Percentiles rank a stretch among this genome's conserved stretches.
These are phyloP conservation scores for Picochlorum sp. DNA, from an alignment of 139 green algal genomes.

Conservation along the genomic window DNA sequence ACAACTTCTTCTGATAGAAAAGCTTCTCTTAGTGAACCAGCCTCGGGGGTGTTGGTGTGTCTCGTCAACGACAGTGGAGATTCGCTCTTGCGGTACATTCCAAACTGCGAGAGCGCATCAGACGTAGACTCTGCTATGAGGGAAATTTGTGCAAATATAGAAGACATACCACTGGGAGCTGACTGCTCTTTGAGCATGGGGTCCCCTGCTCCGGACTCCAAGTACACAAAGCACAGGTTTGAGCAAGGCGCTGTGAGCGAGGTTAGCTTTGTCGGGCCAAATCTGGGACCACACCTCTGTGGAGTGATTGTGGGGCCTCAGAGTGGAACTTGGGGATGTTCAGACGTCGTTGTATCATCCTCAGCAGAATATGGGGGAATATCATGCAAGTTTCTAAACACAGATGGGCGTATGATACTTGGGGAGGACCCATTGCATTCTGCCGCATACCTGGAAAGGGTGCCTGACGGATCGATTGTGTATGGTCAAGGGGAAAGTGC, in stretches of 20 bases:
- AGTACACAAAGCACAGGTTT: conserved; percentile 41
- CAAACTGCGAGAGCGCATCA: conserved; percentile 36
- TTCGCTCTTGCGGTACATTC: conserved; percentile 41
- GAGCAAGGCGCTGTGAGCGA: conserved; percentile 64
- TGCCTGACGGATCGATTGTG: conserved; percentile 52
- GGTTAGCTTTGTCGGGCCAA: conserved; percentile 44
- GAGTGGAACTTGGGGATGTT: conserved; percentile 51
- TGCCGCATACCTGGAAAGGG: conserved; percentile 49
- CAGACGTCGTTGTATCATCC: conserved; percentile 58
- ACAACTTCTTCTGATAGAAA: conserved; percentile 37
- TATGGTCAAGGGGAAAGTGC: conserved; percentile 57
- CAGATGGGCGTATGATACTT: conserved; percentile 26
- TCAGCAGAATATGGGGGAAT: conserved; percentile 36
- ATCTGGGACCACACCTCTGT: conserved; percentile 55
- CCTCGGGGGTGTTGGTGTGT: conserved; percentile 46
- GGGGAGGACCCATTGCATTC: conserved; percentile 31
- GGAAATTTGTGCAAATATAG: conserved; percentile 38
- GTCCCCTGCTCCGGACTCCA: neutral
- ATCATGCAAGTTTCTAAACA: conserved; percentile 66
- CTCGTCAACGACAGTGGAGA: conserved; percentile 41
- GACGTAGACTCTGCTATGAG: conserved; percentile 19
- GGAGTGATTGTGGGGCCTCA: conserved; percentile 62
- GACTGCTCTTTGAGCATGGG: conserved; percentile 26
- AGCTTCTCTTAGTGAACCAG: conserved; percentile 34
- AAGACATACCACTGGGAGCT: conserved; percentile 8